A percentile compares a stretch with the other conserved stretches of the same genome.
Conservation (phyloP, 2,329 filamentous ascomycete genomes). For the Trichoderma atrobrunneum region DNA sequence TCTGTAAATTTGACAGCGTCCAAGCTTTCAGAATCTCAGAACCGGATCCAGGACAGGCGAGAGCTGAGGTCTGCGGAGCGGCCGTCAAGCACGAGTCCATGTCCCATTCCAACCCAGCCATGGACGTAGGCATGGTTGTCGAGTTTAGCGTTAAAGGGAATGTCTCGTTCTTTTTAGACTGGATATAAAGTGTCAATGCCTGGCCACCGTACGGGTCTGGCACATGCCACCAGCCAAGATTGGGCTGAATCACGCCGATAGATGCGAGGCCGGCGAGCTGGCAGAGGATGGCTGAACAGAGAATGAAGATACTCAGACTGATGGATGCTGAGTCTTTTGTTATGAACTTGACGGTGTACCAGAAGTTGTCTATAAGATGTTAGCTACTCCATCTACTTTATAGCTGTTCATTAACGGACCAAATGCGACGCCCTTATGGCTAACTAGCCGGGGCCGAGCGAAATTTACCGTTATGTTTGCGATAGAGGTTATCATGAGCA, state of each 20-base stretch:
- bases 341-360: neutral
- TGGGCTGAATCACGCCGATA: neutral
- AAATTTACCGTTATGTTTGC: neutral
- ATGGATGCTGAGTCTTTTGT: neutral
- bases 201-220: neutral
- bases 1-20: neutral
- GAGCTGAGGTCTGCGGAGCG: neutral
- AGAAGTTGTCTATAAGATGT: neutral
- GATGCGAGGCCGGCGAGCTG: neutral
- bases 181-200: neutral
- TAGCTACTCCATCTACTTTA: neutral
- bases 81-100: neutral
- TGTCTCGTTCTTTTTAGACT: neutral
- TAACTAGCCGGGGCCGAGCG: neutral
- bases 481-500: neutral
- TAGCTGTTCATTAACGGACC: neutral
- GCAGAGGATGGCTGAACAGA: neutral
- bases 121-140: neutral
- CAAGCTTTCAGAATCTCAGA: neutral
- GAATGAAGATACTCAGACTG: neutral
- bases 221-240: neutral
- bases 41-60: neutral
- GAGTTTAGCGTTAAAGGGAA: neutral
- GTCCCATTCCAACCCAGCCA: neutral
- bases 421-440: neutral